A percentile compares a stretch with the other conserved stretches of the same genome.
Evolutionary conservation across 2,329 filamentous ascomycete species (phyloP).

Genomic region (Scytalidium lignicola): DNA sequence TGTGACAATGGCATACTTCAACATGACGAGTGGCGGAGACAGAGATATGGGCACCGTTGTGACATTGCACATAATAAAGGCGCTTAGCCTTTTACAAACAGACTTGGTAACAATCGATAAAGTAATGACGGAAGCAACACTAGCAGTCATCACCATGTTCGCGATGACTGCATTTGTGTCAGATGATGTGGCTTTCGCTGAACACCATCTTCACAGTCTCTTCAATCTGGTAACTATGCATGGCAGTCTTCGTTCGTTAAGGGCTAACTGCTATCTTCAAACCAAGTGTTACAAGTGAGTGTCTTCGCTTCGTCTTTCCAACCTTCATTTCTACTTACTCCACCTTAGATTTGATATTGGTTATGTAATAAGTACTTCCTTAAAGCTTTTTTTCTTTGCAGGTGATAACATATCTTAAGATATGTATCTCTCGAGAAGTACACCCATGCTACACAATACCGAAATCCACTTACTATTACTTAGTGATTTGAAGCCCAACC

Average conservation of each 20-base stretch:
- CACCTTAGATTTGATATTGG: slow-evolving; percentile 13
- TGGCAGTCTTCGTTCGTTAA: slow-evolving; percentile 29
- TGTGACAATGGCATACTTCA: too few relatives aligned
- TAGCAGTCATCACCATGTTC: slow-evolving; percentile 26
- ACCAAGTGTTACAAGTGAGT: slow-evolving; percentile 29
- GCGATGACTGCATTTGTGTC: slow-evolving; percentile 24
- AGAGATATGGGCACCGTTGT: too few relatives aligned
- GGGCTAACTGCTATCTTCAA: slow-evolving; percentile 27
- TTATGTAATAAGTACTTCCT: slow-evolving; percentile 1
- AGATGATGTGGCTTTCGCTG: slow-evolving; percentile 19
- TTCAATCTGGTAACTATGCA: slow-evolving; percentile 32
- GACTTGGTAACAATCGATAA: too few relatives aligned
- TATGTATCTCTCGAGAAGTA: slow-evolving; percentile 16
- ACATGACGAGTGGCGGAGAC: too few relatives aligned
- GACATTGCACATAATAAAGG: too few relatives aligned
- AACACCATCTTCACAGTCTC: slow-evolving; percentile 31
- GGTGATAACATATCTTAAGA: slow-evolving; percentile 4
- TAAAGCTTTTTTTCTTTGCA: slow-evolving; percentile 2
- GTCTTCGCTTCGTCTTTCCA: neutral
- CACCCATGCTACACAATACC: slow-evolving; percentile 6
- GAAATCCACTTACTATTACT: slow-evolving; percentile 4
- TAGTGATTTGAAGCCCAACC: too few relatives aligned
- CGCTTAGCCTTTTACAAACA: too few relatives aligned
- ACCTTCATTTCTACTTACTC: slow-evolving; percentile 12
- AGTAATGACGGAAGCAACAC: slow-evolving; percentile 23